Evolutionary conservation across 1,139 yeast genomes (phyloP), one percentile per base, ranked within the genome.

Genomic region (Diutina mesorugosa): DNA sequence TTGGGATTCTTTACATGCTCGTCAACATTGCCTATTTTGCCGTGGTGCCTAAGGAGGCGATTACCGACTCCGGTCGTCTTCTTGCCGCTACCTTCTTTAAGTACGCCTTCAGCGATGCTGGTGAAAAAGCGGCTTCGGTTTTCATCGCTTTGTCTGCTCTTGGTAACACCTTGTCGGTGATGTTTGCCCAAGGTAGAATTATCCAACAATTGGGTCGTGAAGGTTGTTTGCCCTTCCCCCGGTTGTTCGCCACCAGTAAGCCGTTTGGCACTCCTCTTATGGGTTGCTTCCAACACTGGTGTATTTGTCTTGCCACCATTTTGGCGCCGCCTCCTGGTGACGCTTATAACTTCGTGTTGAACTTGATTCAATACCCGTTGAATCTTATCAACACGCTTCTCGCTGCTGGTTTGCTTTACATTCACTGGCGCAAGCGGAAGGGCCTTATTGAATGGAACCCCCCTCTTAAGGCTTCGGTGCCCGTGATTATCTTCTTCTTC

Each of bases 381-480:
- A 77, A 76, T 64, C 78, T 77, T 47, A 78, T 77, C 56, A 77
- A 87, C 69, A 71, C 78, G 51, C 72, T 67, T 47, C 69, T 77
- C 55, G 77, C 76, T 12, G 67, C 68, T 56, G 80, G 79, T 16
- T 72, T 76, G 62, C 67, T 77, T 57, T 74, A 63, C 58, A 63
- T 76, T 53, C 71, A 73, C 62, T 77, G 78, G 68, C 77, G 78
- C 64, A 74, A 74, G 56, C 66, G 69, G 59, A 81, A 77, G 65
- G 86, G 88, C 18, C 69, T 67, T 56, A 66, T 74, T 8, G 77
- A 71, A 57, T 89, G 96, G 96, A 74, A 79, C 56, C 93, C 96
- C 55, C 90, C 91, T 48, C 77, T 88, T 66, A 80, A 73, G 65
- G 89, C 95, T 2, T 73, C 87, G 26, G 68, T 83, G 55, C 83